Base-by-base conservation (phyloP, 306 rosid species). In the Trichosanthes cucumerina region DNA sequence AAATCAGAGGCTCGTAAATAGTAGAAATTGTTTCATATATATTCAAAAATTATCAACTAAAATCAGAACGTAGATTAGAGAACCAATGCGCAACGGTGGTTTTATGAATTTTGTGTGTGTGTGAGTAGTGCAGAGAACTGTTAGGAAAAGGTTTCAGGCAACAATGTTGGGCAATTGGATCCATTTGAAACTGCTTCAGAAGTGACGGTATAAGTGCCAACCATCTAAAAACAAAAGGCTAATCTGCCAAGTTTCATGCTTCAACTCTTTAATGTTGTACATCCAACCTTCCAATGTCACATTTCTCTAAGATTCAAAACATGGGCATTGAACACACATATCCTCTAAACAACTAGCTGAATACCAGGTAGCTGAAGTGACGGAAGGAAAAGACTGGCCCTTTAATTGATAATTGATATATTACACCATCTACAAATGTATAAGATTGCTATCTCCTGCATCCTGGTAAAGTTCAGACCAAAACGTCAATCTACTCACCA, bases 391-490 rank as follows among this genome's bases (percentile, higher is more conserved):
- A 28, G 26, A 28, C 60, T 46, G 76, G 53, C 54, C 38, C 60
- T 28, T 44, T 1, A 44, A 71, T 44, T 23, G n/a, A n/a, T n/a
- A n/a, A n/a, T n/a, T n/a, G 12, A 4, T 43, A 43, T 71, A 46
- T 68, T 24, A 70, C 57, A 12, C 77, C 41, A 7, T 47, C 28
- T 3, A 28, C 8, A 26, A 73, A 28, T 68, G 18, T n/a, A 41
- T 15, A 72, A 15, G 60, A 73, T 9, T 16, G 59, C 60, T 8
- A 49, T 44, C 76, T 13, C 38, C 76, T 72, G 41, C 77, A 73
- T 46, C 77, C 77, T 73, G 77, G 24, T 46, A 46, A 73, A 73
- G 43, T 49, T 28, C 44, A 73, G 21, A 73, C 7, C 75, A 41
- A n/a, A 5, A 19, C n/a, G n/a, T n/a, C n/a, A n/a, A n/a, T n/a